These are phyloP conservation scores for Boletales sp. DNA, from an alignment of 768 basidiomycete genomes.

Conservation along the genomic window DNA sequence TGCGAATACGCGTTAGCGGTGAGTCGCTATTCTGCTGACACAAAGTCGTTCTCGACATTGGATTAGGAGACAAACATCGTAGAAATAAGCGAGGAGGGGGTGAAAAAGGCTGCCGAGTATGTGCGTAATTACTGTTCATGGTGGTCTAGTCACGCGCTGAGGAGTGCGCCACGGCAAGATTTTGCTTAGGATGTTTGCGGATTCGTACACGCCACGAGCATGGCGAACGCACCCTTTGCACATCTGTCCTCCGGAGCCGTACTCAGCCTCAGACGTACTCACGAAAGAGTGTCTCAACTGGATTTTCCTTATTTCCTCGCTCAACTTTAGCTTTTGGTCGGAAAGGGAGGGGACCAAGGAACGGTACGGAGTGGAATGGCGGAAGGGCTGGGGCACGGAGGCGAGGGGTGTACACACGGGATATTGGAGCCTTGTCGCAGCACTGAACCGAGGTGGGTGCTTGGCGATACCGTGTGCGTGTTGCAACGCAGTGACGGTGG, in stretches of 20 bases:
- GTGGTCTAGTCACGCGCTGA: constrained; percentile 5
- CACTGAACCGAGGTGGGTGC: constrained; percentile 69
- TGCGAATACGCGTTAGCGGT: constrained; percentile 60
- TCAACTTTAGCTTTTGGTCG: constrained; percentile 92
- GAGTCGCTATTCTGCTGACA: constrained; percentile 9
- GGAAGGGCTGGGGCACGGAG: constrained; percentile 57
- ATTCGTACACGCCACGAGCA: constrained; percentile 73
- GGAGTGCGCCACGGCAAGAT: constrained; percentile 44
- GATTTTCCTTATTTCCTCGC: constrained; percentile 83
- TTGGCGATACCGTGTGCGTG: too few relatives aligned
- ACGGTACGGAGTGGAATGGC: constrained; percentile 80
- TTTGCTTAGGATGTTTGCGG: constrained; percentile 48
- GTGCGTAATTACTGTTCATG: constrained; percentile 34
- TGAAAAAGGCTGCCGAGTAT: constrained; percentile 62
- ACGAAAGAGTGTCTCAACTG: constrained; percentile 68
- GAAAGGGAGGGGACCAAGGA: constrained; percentile 53
- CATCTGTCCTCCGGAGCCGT: constrained; percentile 65
- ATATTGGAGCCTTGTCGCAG: constrained; percentile 85
- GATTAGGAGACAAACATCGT: constrained; percentile 58
- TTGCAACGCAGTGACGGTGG: neutral
- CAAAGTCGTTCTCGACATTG: neutral
- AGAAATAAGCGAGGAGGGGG: constrained; percentile 54
- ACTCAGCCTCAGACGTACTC: constrained; percentile 47
- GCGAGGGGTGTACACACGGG: constrained; percentile 64
- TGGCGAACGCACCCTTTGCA: constrained; percentile 73